Percentiles rank a stretch among this genome's conserved stretches.
Evolutionary conservation across 805 yeast genomes (phyloP).

Genomic region (Kockiozyma suomiensis): DNA sequence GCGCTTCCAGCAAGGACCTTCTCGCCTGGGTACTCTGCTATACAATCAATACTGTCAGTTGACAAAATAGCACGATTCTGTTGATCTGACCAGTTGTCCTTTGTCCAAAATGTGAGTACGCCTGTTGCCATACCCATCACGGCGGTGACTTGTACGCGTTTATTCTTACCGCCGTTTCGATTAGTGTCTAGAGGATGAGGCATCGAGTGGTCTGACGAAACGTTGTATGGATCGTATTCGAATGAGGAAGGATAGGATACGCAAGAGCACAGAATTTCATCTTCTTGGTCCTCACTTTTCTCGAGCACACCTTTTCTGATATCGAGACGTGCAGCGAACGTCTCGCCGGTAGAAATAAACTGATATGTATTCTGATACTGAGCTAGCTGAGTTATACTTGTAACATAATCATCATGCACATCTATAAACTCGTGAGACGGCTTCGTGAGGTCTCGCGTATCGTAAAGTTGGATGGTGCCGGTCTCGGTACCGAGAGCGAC

Average conservation of each 20-base stretch:
- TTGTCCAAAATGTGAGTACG: constrained; percentile 84
- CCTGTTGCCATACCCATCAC: constrained; percentile 93
- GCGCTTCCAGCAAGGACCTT: constrained; percentile 58
- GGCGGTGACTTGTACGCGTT: constrained; percentile 44
- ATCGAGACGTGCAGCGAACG: constrained; percentile 78
- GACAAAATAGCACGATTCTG: constrained; percentile 70
- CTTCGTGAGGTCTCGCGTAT: constrained; percentile 55
- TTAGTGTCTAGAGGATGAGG: background rate
- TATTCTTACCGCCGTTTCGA: background rate
- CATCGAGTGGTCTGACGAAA: background rate
- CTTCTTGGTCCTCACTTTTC: constrained; percentile 87
- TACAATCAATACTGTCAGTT: constrained; percentile 72
- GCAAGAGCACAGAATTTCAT: constrained; percentile 78
- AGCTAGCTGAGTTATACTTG: constrained; percentile 69
- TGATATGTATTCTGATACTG: constrained; percentile 70
- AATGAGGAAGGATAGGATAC: constrained; percentile 45
- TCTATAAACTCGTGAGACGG: constrained; percentile 52
- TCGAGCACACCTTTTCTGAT: constrained; percentile 67
- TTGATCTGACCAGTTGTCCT: constrained; percentile 63
- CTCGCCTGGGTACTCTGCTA: constrained; percentile 50
- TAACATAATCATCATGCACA: constrained; percentile 70
- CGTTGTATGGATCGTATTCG: constrained; percentile 23
- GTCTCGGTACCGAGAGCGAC: constrained; percentile 59
- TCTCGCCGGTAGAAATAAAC: constrained; percentile 77
- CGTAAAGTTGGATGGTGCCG: constrained; percentile 67